phyloP scores from a whole-genome alignment of 73 alveolate genomes.

The Blepharisma japonicum region DNA sequence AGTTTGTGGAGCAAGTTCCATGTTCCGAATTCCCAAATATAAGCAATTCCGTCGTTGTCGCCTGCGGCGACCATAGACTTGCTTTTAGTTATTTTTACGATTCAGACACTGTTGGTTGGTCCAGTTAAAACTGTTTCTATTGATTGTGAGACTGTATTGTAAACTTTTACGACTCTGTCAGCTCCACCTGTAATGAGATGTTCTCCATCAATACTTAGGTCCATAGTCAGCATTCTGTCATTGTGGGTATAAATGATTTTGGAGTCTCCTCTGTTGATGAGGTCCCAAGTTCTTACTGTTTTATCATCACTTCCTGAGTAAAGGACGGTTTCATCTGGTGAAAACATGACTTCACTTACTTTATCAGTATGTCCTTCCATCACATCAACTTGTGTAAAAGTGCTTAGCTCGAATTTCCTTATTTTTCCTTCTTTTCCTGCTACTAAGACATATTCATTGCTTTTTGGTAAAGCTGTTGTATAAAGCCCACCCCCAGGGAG shows the following conservation, averaged over 20 bases:
- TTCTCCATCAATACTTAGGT: not conserved
- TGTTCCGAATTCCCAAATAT: not conserved
- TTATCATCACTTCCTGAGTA: not conserved
- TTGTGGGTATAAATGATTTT: not conserved
- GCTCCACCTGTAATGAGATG: not conserved
- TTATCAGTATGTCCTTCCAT: not conserved
- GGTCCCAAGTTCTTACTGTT: not conserved
- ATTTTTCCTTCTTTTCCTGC: slow-evolving; percentile 11
- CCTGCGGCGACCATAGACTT: not conserved
- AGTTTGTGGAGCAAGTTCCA: not conserved
- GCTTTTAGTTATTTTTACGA: not conserved
- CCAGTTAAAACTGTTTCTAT: not conserved
- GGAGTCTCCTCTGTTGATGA: not conserved
- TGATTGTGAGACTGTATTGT: not conserved
- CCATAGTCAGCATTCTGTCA: not conserved
- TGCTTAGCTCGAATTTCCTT: not conserved
- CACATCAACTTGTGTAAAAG: not conserved
- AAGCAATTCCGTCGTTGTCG: not conserved
- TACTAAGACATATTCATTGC: not conserved
- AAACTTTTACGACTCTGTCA: not conserved
- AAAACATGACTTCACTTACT: not conserved
- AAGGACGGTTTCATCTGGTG: not conserved
- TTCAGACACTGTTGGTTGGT: not conserved
- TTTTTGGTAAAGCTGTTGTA: not conserved
- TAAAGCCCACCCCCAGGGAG: not conserved